Conservation (phyloP, 441 rosid species). For the Brassica hybrid region DNA sequence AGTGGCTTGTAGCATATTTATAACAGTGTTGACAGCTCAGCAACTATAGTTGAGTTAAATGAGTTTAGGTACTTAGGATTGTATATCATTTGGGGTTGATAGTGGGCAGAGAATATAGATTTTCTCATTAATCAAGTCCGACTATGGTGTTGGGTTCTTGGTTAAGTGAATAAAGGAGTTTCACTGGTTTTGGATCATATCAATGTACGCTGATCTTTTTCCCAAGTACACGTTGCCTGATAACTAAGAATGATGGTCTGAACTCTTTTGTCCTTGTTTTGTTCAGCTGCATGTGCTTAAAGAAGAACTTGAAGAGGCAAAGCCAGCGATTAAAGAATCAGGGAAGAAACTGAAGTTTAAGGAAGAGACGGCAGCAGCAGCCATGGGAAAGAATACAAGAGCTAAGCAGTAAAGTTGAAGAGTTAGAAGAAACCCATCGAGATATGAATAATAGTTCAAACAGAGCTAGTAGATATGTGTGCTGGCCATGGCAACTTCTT, state of each 20-base stretch:
- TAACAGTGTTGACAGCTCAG: background rate
- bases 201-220: background rate
- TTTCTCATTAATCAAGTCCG: background rate
- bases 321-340: slow-evolving; percentile 68
- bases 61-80: background rate
- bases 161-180: slow-evolving; percentile 2
- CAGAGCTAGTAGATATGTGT: slow-evolving; percentile 75
- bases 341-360: slow-evolving; percentile 89
- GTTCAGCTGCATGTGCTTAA: slow-evolving; percentile 66
- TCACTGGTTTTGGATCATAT: background rate
- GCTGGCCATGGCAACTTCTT: slow-evolving; percentile 99
- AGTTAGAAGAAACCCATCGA: slow-evolving; percentile 72
- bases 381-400: slow-evolving; percentile 94
- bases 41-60: background rate
- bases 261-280: slow-evolving; percentile 29
- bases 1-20: background rate
- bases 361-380: slow-evolving; percentile 93
- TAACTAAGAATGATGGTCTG: slow-evolving; percentile 2
- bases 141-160: background rate
- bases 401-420: slow-evolving; percentile 80
- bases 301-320: slow-evolving; percentile 88
- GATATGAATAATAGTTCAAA: slow-evolving; percentile 54
- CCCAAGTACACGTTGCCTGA: background rate
- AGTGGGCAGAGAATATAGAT: background rate
- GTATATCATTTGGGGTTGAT: background rate